These are phyloP conservation scores for Lipomyces kockii DNA, from an alignment of 805 yeast species.

Conservation along the genomic window DNA sequence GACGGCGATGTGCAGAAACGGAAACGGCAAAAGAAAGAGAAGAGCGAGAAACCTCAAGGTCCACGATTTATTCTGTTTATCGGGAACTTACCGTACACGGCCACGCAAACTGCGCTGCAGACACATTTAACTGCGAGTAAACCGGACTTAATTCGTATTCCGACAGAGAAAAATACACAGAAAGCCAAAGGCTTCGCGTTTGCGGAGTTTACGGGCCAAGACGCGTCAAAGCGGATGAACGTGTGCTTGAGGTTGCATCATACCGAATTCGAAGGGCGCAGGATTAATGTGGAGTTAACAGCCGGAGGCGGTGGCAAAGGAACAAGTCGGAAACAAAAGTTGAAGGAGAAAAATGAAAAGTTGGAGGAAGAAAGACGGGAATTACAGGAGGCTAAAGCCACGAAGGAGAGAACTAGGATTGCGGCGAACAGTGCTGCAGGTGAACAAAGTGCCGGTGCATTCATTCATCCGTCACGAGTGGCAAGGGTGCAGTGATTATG, in stretches of 20 bases:
- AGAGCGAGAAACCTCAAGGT: conserved; percentile 77
- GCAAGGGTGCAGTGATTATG: conserved; percentile 48
- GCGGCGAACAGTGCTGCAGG: neutral
- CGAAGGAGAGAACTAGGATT: conserved; percentile 29
- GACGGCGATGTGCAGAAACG: conserved; percentile 2
- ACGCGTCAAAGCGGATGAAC: conserved; percentile 80
- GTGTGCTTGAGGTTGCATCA: conserved; percentile 85
- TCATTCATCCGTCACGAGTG: conserved; percentile 69
- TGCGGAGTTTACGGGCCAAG: conserved; percentile 73
- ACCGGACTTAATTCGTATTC: conserved; percentile 77
- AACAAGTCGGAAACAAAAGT: conserved; percentile 58
- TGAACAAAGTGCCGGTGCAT: conserved; percentile 4
- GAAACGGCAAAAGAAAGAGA: conserved; percentile 46
- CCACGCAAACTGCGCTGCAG: conserved; percentile 63
- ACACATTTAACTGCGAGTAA: conserved; percentile 70
- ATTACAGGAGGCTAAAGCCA: conserved; percentile 48
- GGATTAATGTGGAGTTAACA: conserved; percentile 92
- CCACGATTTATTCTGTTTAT: conserved; percentile 82
- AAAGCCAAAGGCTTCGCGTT: conserved; percentile 82
- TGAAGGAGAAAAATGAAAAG: conserved; percentile 77
- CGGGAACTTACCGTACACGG: conserved; percentile 83
- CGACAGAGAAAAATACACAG: conserved; percentile 55
- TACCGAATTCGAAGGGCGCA: conserved; percentile 66
- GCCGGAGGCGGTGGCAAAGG: conserved; percentile 96
- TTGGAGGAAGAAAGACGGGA: conserved; percentile 70